Evolutionary conservation across 2,329 filamentous ascomycete species (phyloP), one percentile per base, ranked within the genome.

Genomic region (Fusarium tupiense): DNA sequence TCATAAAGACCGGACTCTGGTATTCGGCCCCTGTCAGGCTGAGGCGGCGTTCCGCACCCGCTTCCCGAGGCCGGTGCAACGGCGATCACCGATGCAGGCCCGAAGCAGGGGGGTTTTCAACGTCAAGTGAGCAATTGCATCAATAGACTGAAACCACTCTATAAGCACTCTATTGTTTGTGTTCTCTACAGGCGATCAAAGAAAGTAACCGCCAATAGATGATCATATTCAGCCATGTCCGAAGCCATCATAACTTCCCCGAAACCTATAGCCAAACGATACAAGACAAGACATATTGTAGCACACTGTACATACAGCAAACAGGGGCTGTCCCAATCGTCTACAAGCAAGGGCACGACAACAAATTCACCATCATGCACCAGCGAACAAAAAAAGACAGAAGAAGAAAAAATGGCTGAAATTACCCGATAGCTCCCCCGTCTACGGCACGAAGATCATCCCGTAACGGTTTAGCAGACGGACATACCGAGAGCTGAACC

Each of bases 401-500:
- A 35, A 47, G 63, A 43, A n/a, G 44, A 35, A 57, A 33, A 60
- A 35, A 49, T 71, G 71, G 64, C 64, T 75, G 69, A 67, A 76
- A 71, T 75, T 71, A 66, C 67, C 74, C 73, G 65, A 72, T 69
- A 76, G 64, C 73, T 66, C 61, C 67, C 57, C 50, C 63, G 59
- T 56, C 57, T 62, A 43, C 38, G 68, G 70, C 76, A 76, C 52
- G 61, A 63, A 59, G 71, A 68, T 67, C 74, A 29, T 76, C 76
- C 71, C 63, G 54, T 65, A 43, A 64, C 40, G 76, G 78, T 59
- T 79, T 79, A 64, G 57, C 58, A 65, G 70, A 69, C 78, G 78
- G 78, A 53, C 72, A 74, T 49, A 67, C 78, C 78, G 78, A 79
- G 53, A 79, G 78, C 78, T 79, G 78, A 79, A 70, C 60, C 19